Evolutionary conservation across 441 rosid genomes (phyloP), one percentile per base, ranked within the genome.

Genomic region (Adansonia grandidieri): DNA sequence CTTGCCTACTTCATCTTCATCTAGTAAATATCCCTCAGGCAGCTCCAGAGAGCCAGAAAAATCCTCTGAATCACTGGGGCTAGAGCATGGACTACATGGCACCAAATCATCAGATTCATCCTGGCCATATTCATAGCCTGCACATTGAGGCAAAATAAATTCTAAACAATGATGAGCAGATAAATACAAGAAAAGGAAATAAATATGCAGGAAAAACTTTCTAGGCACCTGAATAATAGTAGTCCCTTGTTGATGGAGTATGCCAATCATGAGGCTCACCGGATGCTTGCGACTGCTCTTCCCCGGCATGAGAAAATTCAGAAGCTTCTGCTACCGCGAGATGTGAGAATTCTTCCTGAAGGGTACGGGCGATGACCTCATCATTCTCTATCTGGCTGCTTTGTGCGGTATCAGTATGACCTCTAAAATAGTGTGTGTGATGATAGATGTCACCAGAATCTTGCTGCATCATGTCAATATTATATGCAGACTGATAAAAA

Each of bases 321-420:
- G 88, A 77, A 37, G 74, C 73, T 77, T 90, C 96, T 51, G 85
- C 82, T 57, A 92, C 60, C 51, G 87, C 85, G 45, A 92, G 85
- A 82, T 89, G 91, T 22, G 91, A 90, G 82, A 89, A 87, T 73
- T 90, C 94, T 72, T 89, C 91, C 78, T 92, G 91, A 73, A 92
- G 89, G 61, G 92, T 79, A 71, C 86, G 86, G 1, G 93, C 91
- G 78, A 89, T 88, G 72, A 88, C 85, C 88, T 89, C 95, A 83
- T 91, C 95, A 80, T 85, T 89, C 75, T 88, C 93, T 73, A 88
- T 87, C 77, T 84, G 54, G 53, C 79, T 84, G 65, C 80, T 84
- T 76, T 84, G 87, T 78, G 82, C 40, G 40, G 5, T 75, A 19
- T 73, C 91, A 61, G 84, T 77, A 75, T 76, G 75, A 82, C 75